Conservation (phyloP, 495 filamentous ascomycete genomes). For the Lepidopterella palustris region DNA sequence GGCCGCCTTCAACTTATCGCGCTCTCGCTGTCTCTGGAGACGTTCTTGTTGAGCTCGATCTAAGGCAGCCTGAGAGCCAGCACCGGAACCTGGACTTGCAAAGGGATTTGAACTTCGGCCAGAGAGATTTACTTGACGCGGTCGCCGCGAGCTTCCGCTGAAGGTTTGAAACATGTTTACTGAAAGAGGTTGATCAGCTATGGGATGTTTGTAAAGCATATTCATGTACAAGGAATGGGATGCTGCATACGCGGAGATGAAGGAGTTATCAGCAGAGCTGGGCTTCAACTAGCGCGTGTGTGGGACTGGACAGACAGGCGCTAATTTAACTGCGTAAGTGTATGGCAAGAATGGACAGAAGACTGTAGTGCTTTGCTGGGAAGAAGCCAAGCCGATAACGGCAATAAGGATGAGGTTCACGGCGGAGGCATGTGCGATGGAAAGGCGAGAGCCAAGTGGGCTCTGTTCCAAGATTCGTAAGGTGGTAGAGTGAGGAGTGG, state of each 20-base stretch:
- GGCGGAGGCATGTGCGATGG: neutral
- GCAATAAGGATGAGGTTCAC: neutral
- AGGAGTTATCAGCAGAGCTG: too few species aligned
- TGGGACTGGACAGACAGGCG: neutral
- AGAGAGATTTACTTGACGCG: constrained; percentile 88
- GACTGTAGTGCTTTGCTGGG: neutral
- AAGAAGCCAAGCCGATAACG: neutral
- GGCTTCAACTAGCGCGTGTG: too few species aligned
- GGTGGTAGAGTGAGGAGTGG: too few species aligned
- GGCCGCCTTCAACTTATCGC: constrained; percentile 68
- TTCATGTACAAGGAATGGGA: too few species aligned
- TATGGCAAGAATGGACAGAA: neutral
- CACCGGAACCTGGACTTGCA: constrained; percentile 42
- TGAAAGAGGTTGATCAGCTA: neutral
- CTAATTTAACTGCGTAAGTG: neutral
- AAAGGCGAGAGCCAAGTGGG: neutral
- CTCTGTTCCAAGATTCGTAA: neutral
- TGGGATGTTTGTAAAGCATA: neutral
- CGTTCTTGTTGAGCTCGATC: constrained; percentile 83
- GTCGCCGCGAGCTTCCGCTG: constrained; percentile 75
- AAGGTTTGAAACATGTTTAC: constrained; percentile 78
- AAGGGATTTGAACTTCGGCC: constrained; percentile 76
- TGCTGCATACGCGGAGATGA: too few species aligned
- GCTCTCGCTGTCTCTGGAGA: constrained; percentile 68
- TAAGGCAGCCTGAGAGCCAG: constrained; percentile 67